Percentiles rank a stretch among this genome's conserved stretches.
These are phyloP conservation scores for Curvularia verruculosa DNA, from an alignment of 2,329 filamentous ascomycete species.

Conservation along the genomic window DNA sequence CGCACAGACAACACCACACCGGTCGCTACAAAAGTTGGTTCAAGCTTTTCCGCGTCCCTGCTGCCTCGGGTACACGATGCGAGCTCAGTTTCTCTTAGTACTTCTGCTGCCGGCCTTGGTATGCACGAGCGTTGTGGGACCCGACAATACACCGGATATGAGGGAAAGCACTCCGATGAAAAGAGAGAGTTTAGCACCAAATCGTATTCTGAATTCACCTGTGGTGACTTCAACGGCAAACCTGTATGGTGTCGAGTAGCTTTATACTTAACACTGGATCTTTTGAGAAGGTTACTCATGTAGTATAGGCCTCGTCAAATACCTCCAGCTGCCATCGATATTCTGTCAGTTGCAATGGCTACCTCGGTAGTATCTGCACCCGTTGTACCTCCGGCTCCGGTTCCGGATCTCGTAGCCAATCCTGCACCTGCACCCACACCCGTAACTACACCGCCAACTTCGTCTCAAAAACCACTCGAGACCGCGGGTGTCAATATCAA, in stretches of 20 bases:
- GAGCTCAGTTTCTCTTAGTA: background rate
- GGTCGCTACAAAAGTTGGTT: background rate
- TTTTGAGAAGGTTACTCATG: slow-evolving; percentile 2
- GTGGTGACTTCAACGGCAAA: background rate
- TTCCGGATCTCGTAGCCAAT: slow-evolving; percentile 7
- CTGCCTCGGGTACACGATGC: slow-evolving; percentile 3
- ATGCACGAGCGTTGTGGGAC: slow-evolving; percentile 2
- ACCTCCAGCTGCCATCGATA: slow-evolving; percentile 1
- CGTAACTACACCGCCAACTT: background rate
- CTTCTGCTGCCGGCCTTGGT: slow-evolving; percentile 1
- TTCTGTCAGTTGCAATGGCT: background rate
- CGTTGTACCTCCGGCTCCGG: slow-evolving; percentile 6
- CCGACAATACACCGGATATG: background rate
- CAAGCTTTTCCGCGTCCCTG: background rate
- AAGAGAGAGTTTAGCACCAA: slow-evolving; percentile 12
- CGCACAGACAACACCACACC: background rate
- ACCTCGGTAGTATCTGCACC: background rate
- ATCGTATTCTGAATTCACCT: slow-evolving; percentile 1
- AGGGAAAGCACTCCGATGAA: slow-evolving; percentile 1
- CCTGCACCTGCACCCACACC: slow-evolving; percentile 4
- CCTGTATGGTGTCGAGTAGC: slow-evolving; percentile 3
- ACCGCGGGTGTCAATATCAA: background rate
- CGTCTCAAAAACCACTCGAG: background rate
- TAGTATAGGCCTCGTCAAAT: slow-evolving; percentile 22
- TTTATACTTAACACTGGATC: background rate